Percentiles rank a stretch among this genome's conserved stretches.
phyloP scores from a whole-genome alignment of 139 green algal genomes.

The Ettlia oleoabundans region DNA sequence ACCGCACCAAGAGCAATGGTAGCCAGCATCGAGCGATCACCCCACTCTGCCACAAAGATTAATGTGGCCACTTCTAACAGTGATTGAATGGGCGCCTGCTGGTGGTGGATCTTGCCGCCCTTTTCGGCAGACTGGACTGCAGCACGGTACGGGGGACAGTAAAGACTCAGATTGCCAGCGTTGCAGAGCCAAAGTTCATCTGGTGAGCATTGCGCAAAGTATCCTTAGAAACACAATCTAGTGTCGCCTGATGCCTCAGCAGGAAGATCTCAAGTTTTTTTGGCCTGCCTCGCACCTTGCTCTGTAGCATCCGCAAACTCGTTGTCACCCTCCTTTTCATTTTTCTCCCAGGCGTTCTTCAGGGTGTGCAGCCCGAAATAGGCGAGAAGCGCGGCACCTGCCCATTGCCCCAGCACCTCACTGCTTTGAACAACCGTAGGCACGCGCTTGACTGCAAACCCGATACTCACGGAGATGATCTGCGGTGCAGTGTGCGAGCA shows the following conservation, averaged over 20 bases:
- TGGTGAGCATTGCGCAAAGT: not conserved
- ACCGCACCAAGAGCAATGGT: constrained; percentile 94
- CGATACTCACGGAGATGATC: constrained; percentile 93
- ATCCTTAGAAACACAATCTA: not conserved
- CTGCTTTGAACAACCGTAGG: constrained; percentile 80
- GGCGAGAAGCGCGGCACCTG: constrained; percentile 84
- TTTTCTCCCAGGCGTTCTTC: constrained; percentile 64
- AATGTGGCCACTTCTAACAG: constrained; percentile 63
- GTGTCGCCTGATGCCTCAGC: not conserved
- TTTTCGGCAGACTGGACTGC: constrained; percentile 35
- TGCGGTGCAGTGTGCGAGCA: constrained; percentile 58
- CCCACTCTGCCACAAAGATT: constrained; percentile 97
- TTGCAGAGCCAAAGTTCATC: not conserved
- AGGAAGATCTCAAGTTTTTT: not conserved
- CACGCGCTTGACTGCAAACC: constrained; percentile 78
- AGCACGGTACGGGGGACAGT: not conserved
- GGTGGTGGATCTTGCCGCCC: constrained; percentile 35
- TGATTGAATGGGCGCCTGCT: constrained; percentile 10
- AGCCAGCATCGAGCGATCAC: constrained; percentile 95
- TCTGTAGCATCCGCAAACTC: constrained; percentile 57
- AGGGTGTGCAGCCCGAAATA: constrained; percentile 93
- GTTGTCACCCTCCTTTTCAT: constrained; percentile 75
- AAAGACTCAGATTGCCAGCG: too few species aligned
- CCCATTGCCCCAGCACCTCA: constrained; percentile 84
- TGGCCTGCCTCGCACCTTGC: constrained; percentile 17